Evolutionary conservation across 208 protist species (phyloP), one percentile per base, ranked within the genome.

Genomic region (Leishmania tropica): DNA sequence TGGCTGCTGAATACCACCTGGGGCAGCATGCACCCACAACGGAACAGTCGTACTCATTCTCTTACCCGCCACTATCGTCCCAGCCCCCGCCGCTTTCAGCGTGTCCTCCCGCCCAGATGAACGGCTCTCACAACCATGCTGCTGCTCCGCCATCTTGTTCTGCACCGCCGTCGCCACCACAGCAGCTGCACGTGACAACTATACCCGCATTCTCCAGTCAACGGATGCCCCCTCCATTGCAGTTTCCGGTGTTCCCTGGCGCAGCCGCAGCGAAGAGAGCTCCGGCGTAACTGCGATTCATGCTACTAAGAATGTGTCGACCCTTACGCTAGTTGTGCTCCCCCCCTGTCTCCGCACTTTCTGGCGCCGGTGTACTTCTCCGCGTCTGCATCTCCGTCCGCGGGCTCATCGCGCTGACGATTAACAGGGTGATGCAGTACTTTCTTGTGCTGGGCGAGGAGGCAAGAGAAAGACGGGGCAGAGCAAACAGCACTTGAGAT

Each of bases 171-270:
- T 37, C 54, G 4, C 28, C 35, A 31, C 73, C 24, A 17, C 73
- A 64, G 24, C 73, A 28, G 73, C 53, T 35, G 35, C 51, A 21
- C 47, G 6, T 21, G 51, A 42, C 47, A 8, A 17, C 28, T 10
- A n/a, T 70, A 42, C 75, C 64, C 7, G 40, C 17, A 2, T 81
- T 83, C 60, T 78, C 68, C 51, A 53, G 21, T 11, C 21, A 40
- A 17, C 42, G 70, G 31, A 82, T 94, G 78, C 90, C 90, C 5
- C 89, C 92, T n/a, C 92, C 92, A 11, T 70, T 95, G 64, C 53
- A 91, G 35, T 95, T 92, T 79, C 90, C 90, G 8, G 78, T 85
- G 17, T 93, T 85, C 79, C 88, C 81, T 71, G 80, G 76, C 48
- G 85, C 60, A 8, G 45, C 75, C 3, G 78, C 78, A 17, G 48